Evolutionary conservation across 768 basidiomycete species (phyloP), one percentile per base, ranked within the genome.

Genomic region (Tubosaeta sp.): DNA sequence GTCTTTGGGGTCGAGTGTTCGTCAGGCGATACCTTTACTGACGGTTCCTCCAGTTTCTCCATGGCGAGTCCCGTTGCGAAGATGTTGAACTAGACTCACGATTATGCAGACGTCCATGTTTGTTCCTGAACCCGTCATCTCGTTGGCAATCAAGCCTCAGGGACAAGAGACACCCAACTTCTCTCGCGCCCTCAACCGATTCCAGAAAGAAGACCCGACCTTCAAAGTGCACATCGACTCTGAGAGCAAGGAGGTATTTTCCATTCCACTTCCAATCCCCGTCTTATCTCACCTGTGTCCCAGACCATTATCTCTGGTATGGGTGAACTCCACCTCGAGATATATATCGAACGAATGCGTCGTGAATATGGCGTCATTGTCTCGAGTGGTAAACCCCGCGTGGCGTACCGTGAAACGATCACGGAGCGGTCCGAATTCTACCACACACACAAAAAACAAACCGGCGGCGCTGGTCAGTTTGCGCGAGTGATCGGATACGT

Each of bases 1-100:
- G 97, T 97, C 70, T 99, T 99, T 62, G 97, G 97, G 62, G 91
- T 99, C 31, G 97, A 99, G 59, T 99, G 97, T 65, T 92, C 95
- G 0, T 90, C 92, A 14, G 95, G 97, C 13, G 97, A 99, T 71
- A 97, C 95, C 0, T 98, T 99, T 71, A 97, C 91, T 0, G 97
- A 98, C 66, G 86, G 95, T 9, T 82, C 88, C 1, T 89, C 89
- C 0, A 86, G 77, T 29, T 94, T 83, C 72, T 91, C 97, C 0
- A 98, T 98, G 95, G 95, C 94, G 44, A 34, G 82, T 70, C 32
- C 14, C 3, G 0, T 38, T 29, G 2, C 16, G 6, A 37, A 13
- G 7, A 29, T n/a, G 17, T 29, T 22, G 25, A 9, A 16, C 19
- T 5, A 46, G 17, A 22, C 43, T 62, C 31, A 59, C 38, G 12